Percentiles rank a stretch among this genome's conserved stretches.
Conservation (phyloP, 257 asterid genomes). For the Primulina huaijiensis region DNA sequence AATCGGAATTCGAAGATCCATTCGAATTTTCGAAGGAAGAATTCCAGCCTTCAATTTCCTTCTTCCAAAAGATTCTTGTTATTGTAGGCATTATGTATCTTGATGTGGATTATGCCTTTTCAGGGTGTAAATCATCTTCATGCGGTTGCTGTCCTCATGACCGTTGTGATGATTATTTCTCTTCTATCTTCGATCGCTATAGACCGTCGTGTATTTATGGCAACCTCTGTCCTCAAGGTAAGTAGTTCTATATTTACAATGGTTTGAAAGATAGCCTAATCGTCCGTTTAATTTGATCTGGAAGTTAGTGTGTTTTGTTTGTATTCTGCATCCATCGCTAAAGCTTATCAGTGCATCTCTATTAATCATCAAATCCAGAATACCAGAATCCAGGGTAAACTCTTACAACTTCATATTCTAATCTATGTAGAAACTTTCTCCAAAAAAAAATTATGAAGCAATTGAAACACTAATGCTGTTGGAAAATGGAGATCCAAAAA, state of each 20-base stretch:
- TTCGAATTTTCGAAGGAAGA: neutral
- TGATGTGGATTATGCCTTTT: slow-evolving; percentile 29
- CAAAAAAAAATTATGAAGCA: neutral
- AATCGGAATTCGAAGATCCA: neutral
- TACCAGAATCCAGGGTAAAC: neutral
- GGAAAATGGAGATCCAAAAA: neutral
- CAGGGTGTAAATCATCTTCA: slow-evolving; percentile 91
- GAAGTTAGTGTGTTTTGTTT: slow-evolving; percentile 3
- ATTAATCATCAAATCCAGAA: neutral
- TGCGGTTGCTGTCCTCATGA: slow-evolving; percentile 82
- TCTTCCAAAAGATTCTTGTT: neutral
- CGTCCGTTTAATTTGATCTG: neutral
- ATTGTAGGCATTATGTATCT: slow-evolving; percentile 16
- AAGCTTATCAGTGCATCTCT: neutral
- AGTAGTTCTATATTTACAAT: slow-evolving; percentile 26
- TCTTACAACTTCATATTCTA: neutral
- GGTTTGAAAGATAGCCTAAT: neutral
- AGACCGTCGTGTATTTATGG: slow-evolving; percentile 93
- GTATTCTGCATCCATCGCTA: neutral
- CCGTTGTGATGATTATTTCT: slow-evolving; percentile 70
- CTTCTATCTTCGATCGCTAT: slow-evolving; percentile 85
- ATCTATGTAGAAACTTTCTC: neutral
- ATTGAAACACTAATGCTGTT: neutral
- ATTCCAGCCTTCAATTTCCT: neutral
- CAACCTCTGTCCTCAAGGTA: slow-evolving; percentile 96